phyloP scores from a whole-genome alignment of 306 rosid genomes.

The Canavalia gladiata region DNA sequence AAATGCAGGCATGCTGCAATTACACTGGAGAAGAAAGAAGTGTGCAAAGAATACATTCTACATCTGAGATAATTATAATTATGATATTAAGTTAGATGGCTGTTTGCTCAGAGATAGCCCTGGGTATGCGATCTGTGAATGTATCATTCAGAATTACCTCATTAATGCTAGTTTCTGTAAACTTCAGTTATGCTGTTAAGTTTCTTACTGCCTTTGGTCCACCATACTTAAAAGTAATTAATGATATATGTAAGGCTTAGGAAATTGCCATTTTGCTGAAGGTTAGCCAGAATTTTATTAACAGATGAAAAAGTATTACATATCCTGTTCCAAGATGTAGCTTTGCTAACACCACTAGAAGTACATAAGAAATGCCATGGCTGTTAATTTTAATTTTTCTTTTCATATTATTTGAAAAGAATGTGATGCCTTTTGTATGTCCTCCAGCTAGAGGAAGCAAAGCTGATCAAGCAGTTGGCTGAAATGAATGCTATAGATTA shows the following conservation, averaged over 20 bases:
- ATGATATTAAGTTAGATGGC: conserved; percentile 15
- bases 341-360: conserved; percentile 24
- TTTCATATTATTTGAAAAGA: conserved; percentile 17
- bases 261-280: neutral
- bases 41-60: neutral
- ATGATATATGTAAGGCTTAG: neutral
- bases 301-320: conserved; percentile 9
- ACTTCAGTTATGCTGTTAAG: conserved; percentile 2
- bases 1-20: neutral
- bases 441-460: conserved; percentile 87
- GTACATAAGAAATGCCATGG: conserved; percentile 17
- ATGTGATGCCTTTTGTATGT: conserved; percentile 20
- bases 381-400: neutral
- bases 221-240: conserved; percentile 21
- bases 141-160: conserved; percentile 28
- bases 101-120: conserved; percentile 7
- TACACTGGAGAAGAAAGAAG: conserved; percentile 22
- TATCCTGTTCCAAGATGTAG: neutral
- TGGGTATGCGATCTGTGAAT: conserved; percentile 19
- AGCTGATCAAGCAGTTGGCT: conserved; percentile 75
- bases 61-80: conserved; percentile 9
- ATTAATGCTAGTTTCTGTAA: conserved; percentile 19
- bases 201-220: conserved; percentile 12
- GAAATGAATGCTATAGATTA: conserved; percentile 74
- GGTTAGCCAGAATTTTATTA: conserved; percentile 7